Conservation (phyloP, 2,329 filamentous ascomycete species). For the Aciculosporium take region DNA sequence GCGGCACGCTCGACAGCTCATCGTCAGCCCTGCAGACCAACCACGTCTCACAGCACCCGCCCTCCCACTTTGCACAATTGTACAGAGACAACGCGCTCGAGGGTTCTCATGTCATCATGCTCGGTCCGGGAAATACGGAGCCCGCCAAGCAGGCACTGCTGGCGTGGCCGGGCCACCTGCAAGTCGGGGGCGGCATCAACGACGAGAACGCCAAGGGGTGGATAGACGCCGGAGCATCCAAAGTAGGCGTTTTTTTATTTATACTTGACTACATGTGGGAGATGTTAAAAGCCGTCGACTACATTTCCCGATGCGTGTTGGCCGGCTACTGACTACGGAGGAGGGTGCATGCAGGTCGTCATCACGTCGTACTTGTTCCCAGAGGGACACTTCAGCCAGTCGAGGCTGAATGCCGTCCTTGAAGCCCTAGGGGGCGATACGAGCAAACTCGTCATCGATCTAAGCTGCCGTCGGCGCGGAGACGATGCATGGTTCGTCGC, state of each 20-base stretch:
- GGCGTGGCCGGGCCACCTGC: slow-evolving; percentile 67
- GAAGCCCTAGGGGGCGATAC: slow-evolving; percentile 58
- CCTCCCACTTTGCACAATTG: slow-evolving; percentile 65
- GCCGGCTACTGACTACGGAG: background rate
- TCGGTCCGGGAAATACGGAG: slow-evolving; percentile 73
- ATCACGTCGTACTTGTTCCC: slow-evolving; percentile 94
- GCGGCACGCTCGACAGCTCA: slow-evolving; percentile 67
- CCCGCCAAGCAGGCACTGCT: slow-evolving; percentile 64
- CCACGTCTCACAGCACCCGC: slow-evolving; percentile 72
- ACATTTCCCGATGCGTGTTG: too few species aligned
- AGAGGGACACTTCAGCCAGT: slow-evolving; percentile 63
- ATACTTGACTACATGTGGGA: too few species aligned
- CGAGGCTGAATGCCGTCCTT: slow-evolving; percentile 61
- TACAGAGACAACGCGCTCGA: slow-evolving; percentile 62
- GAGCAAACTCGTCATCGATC: slow-evolving; percentile 77
- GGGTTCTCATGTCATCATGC: slow-evolving; percentile 92
- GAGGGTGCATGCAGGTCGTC: slow-evolving; percentile 56
- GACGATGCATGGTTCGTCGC: slow-evolving; percentile 80
- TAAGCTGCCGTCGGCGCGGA: slow-evolving; percentile 71
- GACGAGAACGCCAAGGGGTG: slow-evolving; percentile 72
- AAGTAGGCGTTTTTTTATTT: slow-evolving; percentile 37
- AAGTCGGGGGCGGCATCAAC: slow-evolving; percentile 88
- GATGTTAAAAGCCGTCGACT: too few species aligned
- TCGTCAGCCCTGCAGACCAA: slow-evolving; percentile 68
- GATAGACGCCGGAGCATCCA: slow-evolving; percentile 79